A percentile compares a stretch with the other conserved stretches of the same genome.
These are phyloP conservation scores for Kodamaea fungicola DNA, from an alignment of 1,139 yeast genomes.

Conservation along the genomic window DNA sequence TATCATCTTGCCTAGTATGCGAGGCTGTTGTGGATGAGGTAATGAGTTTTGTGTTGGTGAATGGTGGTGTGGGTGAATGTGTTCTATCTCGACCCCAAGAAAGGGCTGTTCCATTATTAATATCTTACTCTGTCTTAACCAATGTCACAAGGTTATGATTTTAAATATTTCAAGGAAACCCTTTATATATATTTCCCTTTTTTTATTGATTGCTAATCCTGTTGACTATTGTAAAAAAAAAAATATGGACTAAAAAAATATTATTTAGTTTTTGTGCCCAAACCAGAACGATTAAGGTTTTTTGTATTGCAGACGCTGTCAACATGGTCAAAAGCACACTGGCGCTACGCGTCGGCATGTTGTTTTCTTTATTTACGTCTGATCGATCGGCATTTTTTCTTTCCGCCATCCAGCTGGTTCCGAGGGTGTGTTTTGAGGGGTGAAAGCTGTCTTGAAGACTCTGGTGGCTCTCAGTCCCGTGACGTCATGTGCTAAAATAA, in stretches of 20 bases:
- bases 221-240: constrained; percentile 1
- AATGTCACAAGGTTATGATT: constrained; percentile 3
- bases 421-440: too few relatives aligned
- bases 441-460: too few relatives aligned
- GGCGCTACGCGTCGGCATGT: not conserved
- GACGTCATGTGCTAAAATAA: too few relatives aligned
- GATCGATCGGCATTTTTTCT: too few relatives aligned
- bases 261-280: not conserved
- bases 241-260: not conserved
- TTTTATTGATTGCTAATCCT: constrained; percentile 5
- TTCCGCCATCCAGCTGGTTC: too few relatives aligned
- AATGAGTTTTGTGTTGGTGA: not conserved
- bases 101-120: constrained; percentile 33
- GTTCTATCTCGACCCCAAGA: constrained; percentile 23
- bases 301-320: not conserved
- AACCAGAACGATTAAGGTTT: not conserved
- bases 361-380: not conserved
- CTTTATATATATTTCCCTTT: constrained; percentile 2
- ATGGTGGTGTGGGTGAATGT: constrained; percentile 6
- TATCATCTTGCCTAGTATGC: constrained; percentile 7
- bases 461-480: too few relatives aligned
- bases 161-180: constrained; percentile 4
- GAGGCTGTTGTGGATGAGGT: constrained; percentile 9
- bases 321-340: not conserved
- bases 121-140: constrained; percentile 1